phyloP scores from a whole-genome alignment of 1,284 basidiomycete species.

The Amylostereum chailletii region DNA sequence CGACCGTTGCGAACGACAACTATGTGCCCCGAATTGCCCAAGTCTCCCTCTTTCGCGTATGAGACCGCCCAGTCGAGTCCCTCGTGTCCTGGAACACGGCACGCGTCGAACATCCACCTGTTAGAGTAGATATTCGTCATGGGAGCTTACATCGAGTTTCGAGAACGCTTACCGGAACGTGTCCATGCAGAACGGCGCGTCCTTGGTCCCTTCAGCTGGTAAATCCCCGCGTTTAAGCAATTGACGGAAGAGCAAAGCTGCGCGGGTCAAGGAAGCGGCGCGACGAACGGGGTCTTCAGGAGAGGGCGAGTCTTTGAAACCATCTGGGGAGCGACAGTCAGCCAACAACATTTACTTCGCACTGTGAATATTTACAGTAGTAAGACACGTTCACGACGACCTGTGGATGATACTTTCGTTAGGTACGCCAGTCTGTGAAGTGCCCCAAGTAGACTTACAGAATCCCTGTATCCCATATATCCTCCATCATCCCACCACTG shows the following conservation, averaged over 20 bases:
- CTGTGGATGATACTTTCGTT: slow-evolving; percentile 24
- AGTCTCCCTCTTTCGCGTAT: slow-evolving; percentile 52
- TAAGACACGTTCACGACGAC: slow-evolving; percentile 79
- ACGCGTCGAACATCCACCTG: slow-evolving; percentile 92
- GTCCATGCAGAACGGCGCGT: slow-evolving; percentile 80
- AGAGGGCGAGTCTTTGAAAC: slow-evolving; percentile 62
- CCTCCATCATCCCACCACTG: slow-evolving; percentile 75
- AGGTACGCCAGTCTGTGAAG: no score
- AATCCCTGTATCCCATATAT: slow-evolving; percentile 70
- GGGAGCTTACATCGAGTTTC: neutral
- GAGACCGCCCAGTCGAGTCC: slow-evolving; percentile 73
- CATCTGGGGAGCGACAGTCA: slow-evolving; percentile 37
- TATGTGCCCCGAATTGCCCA: slow-evolving; percentile 66
- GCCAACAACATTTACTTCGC: neutral
- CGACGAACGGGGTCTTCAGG: slow-evolving; percentile 51
- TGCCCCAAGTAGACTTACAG: slow-evolving; percentile 35
- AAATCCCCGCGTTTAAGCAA: slow-evolving; percentile 59
- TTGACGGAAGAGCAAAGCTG: slow-evolving; percentile 66
- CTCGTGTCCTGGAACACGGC: slow-evolving; percentile 67
- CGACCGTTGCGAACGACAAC: slow-evolving; percentile 72
- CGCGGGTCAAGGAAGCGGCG: slow-evolving; percentile 67
- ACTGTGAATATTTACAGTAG: slow-evolving; percentile 46
- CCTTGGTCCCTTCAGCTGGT: slow-evolving; percentile 66
- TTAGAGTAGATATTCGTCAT: neutral
- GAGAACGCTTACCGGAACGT: slow-evolving; percentile 56